Conservation (phyloP, 176 grass and related monocot genomes). For the Alopecurus myosuroides region DNA sequence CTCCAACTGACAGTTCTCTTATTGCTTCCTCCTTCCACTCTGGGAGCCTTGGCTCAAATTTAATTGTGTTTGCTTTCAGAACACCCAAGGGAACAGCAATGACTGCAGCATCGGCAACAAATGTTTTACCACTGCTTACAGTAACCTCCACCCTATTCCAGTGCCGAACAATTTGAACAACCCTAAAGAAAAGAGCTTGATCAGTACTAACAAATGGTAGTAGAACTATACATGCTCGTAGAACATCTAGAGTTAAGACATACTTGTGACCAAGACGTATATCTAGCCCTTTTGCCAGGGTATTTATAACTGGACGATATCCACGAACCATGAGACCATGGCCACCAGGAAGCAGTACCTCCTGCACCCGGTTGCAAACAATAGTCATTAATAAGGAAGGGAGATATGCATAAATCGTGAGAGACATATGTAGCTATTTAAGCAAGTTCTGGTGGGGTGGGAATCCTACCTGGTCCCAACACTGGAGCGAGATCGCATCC, state of each 20-base stretch:
- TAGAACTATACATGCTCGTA: neutral
- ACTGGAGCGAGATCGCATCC: conserved; percentile 75
- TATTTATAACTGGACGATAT: conserved; percentile 94
- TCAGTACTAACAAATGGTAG: conserved; percentile 19
- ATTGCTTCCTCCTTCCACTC: conserved; percentile 96
- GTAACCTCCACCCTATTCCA: conserved; percentile 90
- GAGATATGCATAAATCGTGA: neutral
- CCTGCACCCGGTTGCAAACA: conserved; percentile 43
- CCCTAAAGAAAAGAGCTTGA: conserved; percentile 44
- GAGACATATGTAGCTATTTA: neutral
- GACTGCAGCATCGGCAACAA: conserved; percentile 82
- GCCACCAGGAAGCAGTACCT: conserved; percentile 93
- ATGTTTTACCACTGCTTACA: conserved; percentile 78
- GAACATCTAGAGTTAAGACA: neutral
- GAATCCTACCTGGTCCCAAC: conserved; percentile 75
- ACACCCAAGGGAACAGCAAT: conserved; percentile 79
- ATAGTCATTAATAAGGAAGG: conserved; percentile 5
- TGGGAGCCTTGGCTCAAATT: conserved; percentile 79
- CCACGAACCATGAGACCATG: conserved; percentile 99
- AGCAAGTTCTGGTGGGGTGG: neutral
- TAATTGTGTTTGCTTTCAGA: conserved; percentile 71
- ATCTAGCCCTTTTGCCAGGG: conserved; percentile 92
- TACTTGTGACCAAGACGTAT: conserved; percentile 77
- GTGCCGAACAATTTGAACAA: conserved; percentile 71
- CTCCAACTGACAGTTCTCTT: conserved; percentile 66